These are phyloP conservation scores for Ceratocystis variospora DNA, from an alignment of 2,329 filamentous ascomycete genomes.

Conservation along the genomic window DNA sequence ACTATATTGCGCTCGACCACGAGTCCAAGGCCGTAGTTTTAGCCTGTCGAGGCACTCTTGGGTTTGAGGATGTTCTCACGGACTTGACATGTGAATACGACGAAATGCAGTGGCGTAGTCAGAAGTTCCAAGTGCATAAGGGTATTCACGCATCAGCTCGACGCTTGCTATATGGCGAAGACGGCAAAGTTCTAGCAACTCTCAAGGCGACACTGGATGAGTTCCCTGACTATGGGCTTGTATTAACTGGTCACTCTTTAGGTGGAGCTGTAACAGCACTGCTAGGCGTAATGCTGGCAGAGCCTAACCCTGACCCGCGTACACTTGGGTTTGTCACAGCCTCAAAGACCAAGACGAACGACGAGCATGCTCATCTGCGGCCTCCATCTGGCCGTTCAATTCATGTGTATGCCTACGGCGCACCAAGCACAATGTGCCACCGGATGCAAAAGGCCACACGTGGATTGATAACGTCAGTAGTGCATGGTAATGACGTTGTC, in stretches of 20 bases:
- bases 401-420: constrained; percentile 68
- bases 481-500: constrained; percentile 61
- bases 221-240: constrained; percentile 54
- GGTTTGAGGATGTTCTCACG: constrained; percentile 59
- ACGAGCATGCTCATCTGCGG: constrained; percentile 20
- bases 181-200: constrained; percentile 51
- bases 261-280: constrained; percentile 57
- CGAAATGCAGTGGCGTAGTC: constrained; percentile 48
- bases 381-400: constrained; percentile 53
- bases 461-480: constrained; percentile 59
- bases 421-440: constrained; percentile 58
- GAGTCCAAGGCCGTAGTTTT: constrained; percentile 58
- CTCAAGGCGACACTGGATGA: constrained; percentile 52
- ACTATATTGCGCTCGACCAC: constrained; percentile 59
- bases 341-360: constrained; percentile 26
- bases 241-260: constrained; percentile 56
- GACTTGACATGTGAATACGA: constrained; percentile 66
- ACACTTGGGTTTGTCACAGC: constrained; percentile 49
- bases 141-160: constrained; percentile 59
- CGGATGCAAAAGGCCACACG: constrained; percentile 55
- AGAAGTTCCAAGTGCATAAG: constrained; percentile 56
- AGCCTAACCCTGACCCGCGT: constrained; percentile 38
- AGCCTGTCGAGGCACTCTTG: constrained; percentile 57
- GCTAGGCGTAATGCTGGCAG: constrained; percentile 56
- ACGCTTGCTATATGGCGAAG: constrained; percentile 52